Base-by-base conservation (phyloP, 2,329 filamentous ascomycete species). In the Fusarium sp. region DNA sequence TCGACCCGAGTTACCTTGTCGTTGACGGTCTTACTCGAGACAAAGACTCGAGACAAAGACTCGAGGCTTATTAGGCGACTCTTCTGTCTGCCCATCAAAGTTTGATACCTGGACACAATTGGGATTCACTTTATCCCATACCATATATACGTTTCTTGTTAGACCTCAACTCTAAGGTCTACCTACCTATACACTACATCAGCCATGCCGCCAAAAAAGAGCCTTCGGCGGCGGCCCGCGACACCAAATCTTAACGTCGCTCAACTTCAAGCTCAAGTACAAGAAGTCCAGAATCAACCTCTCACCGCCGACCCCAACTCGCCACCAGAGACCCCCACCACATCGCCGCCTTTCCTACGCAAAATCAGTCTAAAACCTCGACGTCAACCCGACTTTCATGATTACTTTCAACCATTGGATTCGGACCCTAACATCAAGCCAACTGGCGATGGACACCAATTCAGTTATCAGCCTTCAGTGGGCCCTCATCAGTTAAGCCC, bases 311-410 rank as follows among this genome's bases (percentile, higher is more conserved):
- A 82, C 62, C 84, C 83, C 58, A 83, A 84, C 62, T 86, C 85
- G 74, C 85, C 85, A 70, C 85, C 85, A 44, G 83, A 84, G 54
- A 86, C 84, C 44, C 85, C 85, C 56, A 84, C 83, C 44, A 79
- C 80, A 39, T 80, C 80, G 60, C 81, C 81, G 62, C 75, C 77
- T 35, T 76, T 79, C 65, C 73, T 77, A 55, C 80, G 79, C 73
- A 81, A 80, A 65, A 78, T 65, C 68, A 77, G 79, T 63, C 66
- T 76, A 61, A 78, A 77, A 70, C 79, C 77, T 47, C 77, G 76
- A 18, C 78, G 77, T 68, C 73, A 80, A 74, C 75, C 80, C 62
- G 73, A 77, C 62, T 80, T 81, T 63, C 75, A 78, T 55, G 78
- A 77, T 58, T 76, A 77, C 47, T 73, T 77, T 53, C 77, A 75